Base-by-base conservation (phyloP, 768 basidiomycete species). In the Pleurotus pulmonarius region DNA sequence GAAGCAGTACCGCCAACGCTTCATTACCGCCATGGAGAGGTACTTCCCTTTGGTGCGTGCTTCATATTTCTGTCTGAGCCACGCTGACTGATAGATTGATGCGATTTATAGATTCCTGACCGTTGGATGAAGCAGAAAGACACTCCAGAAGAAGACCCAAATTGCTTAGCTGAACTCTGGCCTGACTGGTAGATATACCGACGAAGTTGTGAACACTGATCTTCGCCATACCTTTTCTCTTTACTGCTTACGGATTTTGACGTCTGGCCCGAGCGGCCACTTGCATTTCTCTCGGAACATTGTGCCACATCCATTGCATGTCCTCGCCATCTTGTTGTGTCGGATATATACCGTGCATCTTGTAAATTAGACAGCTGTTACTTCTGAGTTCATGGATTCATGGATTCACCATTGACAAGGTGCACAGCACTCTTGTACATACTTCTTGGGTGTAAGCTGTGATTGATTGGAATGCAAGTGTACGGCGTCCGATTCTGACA, bases 41-140 rank as follows among this genome's bases (percentile, higher is more conserved):
- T 94, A 94, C 68, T 92, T 94, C 66, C 89, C 91, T 45, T 62
- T 94, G 72, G 92, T 92, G 18, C 16, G 40, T 49, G 6, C 26
- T 49, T 26, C 2, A 11, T 34, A 37, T 20, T 12, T 4, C 16
- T 12, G 6, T 45, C 1, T n/a, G 16, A 45, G 16, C 9, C n/a
- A n/a, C 12, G 22, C 9, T 13, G 16, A n/a, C 22, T 45, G 16
- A 13, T 15, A 12, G 9, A 15, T 11, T 13, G 16, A 11, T 45
- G 15, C 2, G 22, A 15, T 22, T 48, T 22, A 2, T 48, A 94
- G 92, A 82, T 90, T 45, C 92, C 92, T 8, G 92, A 94, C 69
- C 82, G 92, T 49, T 94, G 92, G 92, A 90, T 91, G 88, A 94
- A 94, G 68, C 87, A 87, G 58, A 82, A 79, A 55, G 90, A 93